phyloP scores from a whole-genome alignment of 2,329 filamentous ascomycete genomes.

The Fusarium albidum region DNA sequence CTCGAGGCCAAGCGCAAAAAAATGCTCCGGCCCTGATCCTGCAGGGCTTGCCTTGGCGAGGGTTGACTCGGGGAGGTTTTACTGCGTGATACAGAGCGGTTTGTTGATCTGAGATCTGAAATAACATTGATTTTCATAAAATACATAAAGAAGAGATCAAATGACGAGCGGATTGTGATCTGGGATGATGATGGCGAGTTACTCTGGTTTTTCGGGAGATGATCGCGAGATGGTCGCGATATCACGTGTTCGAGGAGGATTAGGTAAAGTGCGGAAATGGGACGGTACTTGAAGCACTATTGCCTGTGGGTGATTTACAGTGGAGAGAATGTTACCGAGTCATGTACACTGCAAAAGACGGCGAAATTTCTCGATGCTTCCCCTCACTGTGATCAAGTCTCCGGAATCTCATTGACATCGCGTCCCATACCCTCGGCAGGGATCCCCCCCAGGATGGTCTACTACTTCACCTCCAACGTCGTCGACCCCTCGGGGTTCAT shows the following conservation, averaged over 20 bases:
- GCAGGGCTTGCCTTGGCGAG: no score
- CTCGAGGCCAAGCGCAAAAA: no score
- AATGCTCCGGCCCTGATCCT: no score
- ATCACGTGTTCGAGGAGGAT: slow-evolving; percentile 14
- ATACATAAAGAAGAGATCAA: no score
- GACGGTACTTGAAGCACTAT: background rate
- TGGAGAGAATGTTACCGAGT: slow-evolving; percentile 14
- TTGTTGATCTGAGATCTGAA: no score
- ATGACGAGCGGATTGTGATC: no score
- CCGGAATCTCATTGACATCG: no score
- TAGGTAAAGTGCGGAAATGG: background rate
- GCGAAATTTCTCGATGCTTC: slow-evolving; percentile 36
- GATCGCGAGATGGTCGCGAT: slow-evolving; percentile 1
- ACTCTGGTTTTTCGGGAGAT: background rate
- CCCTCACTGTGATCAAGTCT: slow-evolving; percentile 17
- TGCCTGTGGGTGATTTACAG: background rate
- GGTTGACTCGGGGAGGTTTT: no score
- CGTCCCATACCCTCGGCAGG: no score
- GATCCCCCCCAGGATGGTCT: slow-evolving; percentile 74
- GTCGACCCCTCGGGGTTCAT: slow-evolving; percentile 85
- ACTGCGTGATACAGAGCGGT: no score
- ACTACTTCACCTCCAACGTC: slow-evolving; percentile 89
- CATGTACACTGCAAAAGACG: slow-evolving; percentile 22
- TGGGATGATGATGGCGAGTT: no score
- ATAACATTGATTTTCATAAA: no score